phyloP scores from a whole-genome alignment of 2,329 filamentous ascomycete genomes.

The Fusarium secorum region DNA sequence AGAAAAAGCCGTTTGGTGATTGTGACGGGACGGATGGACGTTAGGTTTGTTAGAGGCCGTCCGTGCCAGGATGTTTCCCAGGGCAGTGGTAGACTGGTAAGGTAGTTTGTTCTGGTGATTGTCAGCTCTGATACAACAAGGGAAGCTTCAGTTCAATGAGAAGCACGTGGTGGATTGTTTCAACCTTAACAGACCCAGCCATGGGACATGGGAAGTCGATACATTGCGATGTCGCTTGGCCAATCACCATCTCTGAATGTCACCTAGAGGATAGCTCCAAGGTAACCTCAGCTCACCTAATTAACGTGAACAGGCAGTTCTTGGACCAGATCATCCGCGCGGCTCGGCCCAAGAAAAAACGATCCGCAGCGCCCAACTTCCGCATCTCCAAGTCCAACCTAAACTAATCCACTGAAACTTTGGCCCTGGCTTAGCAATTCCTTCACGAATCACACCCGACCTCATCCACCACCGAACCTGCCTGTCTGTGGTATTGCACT shows the following conservation, averaged over 20 bases:
- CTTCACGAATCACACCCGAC: constrained; percentile 1
- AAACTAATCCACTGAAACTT: constrained; percentile 31
- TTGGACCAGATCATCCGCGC: constrained; percentile 32
- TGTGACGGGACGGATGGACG: background rate
- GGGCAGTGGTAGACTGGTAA: background rate
- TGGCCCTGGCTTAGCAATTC: constrained; percentile 19
- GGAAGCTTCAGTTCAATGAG: background rate
- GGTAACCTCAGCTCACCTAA: constrained; percentile 27
- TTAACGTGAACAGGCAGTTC: constrained; percentile 30
- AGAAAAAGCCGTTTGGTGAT: constrained; percentile 5
- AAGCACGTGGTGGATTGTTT: constrained; percentile 35
- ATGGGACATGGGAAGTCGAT: constrained; percentile 1
- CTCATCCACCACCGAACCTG: background rate
- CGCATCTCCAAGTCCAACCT: constrained; percentile 31
- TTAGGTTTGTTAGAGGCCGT: background rate
- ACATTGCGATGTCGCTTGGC: background rate
- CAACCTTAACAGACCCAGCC: constrained; percentile 12
- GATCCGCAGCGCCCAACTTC: constrained; percentile 36
- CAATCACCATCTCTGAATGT: constrained; percentile 8
- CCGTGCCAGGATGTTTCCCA: constrained; percentile 16
- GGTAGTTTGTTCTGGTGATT: background rate
- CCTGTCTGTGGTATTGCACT: background rate
- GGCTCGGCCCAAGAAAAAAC: constrained; percentile 36
- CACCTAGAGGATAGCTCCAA: constrained; percentile 20
- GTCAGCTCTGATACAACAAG: constrained; percentile 2